Evolutionary conservation across 768 basidiomycete genomes (phyloP).

Genomic region (Suillus bovinus): DNA sequence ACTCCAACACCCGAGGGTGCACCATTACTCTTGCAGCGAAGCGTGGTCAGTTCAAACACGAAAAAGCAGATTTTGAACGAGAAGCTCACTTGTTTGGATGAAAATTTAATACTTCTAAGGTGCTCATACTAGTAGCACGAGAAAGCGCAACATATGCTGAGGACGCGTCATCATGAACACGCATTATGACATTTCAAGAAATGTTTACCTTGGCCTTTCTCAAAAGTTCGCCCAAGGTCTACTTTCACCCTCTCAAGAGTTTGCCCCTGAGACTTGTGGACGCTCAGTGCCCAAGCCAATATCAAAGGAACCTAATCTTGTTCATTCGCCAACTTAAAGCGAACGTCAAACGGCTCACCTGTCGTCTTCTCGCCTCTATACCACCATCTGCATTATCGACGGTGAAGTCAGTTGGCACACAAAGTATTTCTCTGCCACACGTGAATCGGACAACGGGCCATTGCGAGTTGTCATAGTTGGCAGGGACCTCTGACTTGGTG

Average conservation of each 20-base stretch:
- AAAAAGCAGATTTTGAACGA: not conserved
- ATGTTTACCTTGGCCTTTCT: slow-evolving; percentile 68
- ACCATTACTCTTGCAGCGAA: slow-evolving; percentile 52
- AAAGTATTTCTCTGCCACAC: slow-evolving; percentile 45
- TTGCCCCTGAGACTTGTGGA: slow-evolving; percentile 91
- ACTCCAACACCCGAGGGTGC: slow-evolving; percentile 61
- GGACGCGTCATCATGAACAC: not conserved
- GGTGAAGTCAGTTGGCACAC: slow-evolving; percentile 60
- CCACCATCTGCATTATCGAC: slow-evolving; percentile 59
- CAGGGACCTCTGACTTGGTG: slow-evolving; percentile 24
- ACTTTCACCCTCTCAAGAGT: slow-evolving; percentile 84
- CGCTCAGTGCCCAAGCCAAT: slow-evolving; percentile 85
- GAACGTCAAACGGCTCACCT: slow-evolving; percentile 51
- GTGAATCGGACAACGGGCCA: slow-evolving; percentile 69
- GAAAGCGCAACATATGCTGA: slow-evolving; percentile 73
- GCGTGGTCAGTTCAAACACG: slow-evolving; percentile 4
- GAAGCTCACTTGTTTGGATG: slow-evolving; percentile 52
- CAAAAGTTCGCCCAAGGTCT: slow-evolving; percentile 74
- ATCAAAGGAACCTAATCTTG: slow-evolving; percentile 51
- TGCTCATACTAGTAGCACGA: slow-evolving; percentile 66
- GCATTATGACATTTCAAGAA: not conserved
- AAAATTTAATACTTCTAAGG: slow-evolving; percentile 67
- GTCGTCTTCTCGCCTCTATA: slow-evolving; percentile 58
- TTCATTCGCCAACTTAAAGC: slow-evolving; percentile 41
- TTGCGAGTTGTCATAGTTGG: slow-evolving; percentile 22